phyloP scores from a whole-genome alignment of 73 alveolate species.

The Breviolum minutum region DNA sequence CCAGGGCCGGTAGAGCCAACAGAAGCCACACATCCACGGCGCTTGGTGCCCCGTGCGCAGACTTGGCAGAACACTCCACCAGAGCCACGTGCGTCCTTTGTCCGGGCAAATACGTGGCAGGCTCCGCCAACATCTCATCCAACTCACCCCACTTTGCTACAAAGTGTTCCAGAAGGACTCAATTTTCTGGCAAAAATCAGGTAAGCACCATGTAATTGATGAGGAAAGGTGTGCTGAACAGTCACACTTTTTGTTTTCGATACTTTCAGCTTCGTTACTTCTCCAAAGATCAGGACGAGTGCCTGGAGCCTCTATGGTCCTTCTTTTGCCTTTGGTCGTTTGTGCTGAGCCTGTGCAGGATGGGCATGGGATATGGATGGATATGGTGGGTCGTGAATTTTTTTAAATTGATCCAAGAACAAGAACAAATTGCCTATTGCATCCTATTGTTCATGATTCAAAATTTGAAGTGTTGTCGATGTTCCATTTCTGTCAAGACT shows the following conservation, averaged over 20 bases:
- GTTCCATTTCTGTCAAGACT: background rate
- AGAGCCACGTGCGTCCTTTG: background rate
- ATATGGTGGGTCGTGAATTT: background rate
- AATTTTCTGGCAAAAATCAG: too few relatives aligned
- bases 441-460: too few relatives aligned
- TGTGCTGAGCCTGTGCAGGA: background rate
- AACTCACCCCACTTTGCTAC: background rate
- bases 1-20: background rate
- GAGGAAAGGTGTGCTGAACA: background rate
- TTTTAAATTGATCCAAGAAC: too few relatives aligned
- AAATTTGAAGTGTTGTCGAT: background rate
- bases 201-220: too few relatives aligned
- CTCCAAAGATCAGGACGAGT: too few relatives aligned
- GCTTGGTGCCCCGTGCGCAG: background rate
- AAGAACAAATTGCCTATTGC: too few relatives aligned
- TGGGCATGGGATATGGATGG: background rate
- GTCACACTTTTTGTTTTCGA: background rate
- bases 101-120: slow-evolving; percentile 14
- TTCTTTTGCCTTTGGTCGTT: background rate
- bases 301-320: background rate
- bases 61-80: background rate
- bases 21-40: background rate
- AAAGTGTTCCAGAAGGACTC: slow-evolving; percentile 11
- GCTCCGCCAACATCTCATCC: background rate
- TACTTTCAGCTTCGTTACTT: background rate